These are phyloP conservation scores for Dipodascus albidus DNA, from an alignment of 805 yeast genomes.

Conservation along the genomic window DNA sequence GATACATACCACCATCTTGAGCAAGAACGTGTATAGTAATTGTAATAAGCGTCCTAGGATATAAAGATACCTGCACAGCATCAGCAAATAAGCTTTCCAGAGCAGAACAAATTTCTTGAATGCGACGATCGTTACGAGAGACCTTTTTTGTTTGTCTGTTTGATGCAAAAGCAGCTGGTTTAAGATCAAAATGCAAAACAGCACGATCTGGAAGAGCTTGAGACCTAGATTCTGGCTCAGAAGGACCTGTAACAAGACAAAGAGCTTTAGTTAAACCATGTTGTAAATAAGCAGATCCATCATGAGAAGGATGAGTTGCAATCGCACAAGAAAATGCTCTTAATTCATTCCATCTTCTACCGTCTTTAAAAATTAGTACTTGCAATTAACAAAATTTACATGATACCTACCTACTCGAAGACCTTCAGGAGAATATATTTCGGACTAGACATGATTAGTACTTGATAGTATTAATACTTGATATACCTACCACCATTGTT, in stretches of 20 bases:
- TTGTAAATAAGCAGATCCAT: constrained; percentile 86
- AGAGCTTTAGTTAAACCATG: constrained; percentile 86
- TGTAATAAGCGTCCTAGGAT: constrained; percentile 75
- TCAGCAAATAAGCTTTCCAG: constrained; percentile 30
- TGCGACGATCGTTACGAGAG: constrained; percentile 42
- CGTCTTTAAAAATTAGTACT: constrained; percentile 42
- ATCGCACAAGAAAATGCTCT: constrained; percentile 70
- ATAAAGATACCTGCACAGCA: constrained; percentile 59
- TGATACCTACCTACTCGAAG: constrained; percentile 39
- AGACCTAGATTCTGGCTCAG: constrained; percentile 57
- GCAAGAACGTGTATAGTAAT: constrained; percentile 67
- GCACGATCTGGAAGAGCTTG: constrained; percentile 37
- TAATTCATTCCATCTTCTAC: constrained; percentile 90
- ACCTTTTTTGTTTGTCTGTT: constrained; percentile 57
- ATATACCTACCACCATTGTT: neutral
- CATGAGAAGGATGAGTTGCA: constrained; percentile 71
- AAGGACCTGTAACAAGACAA: constrained; percentile 81
- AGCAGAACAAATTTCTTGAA: constrained; percentile 25
- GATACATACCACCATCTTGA: constrained; percentile 82
- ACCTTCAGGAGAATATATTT: constrained; percentile 92
- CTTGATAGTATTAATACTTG: constrained; percentile 19
- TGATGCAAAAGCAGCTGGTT: constrained; percentile 56
- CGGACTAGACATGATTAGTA: constrained; percentile 25
- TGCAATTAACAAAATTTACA: neutral
- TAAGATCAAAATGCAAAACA: constrained; percentile 49